Evolutionary conservation across 2,329 filamentous ascomycete genomes (phyloP).

Genomic region (Neophaeococcomyces aloes): DNA sequence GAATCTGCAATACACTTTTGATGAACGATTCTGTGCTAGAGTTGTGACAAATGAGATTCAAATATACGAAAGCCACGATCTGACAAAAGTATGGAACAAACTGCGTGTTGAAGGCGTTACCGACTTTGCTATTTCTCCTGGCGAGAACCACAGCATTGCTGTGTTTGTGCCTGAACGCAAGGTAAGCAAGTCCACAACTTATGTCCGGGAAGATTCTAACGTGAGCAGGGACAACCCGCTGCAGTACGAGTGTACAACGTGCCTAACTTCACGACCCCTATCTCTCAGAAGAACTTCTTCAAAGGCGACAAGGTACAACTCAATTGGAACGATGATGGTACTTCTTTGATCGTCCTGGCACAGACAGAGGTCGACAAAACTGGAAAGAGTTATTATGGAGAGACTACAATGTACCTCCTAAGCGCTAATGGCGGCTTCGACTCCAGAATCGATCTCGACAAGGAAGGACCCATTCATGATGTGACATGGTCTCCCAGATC

Average conservation of each 20-base stretch:
- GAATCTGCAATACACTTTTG: conserved; percentile 93
- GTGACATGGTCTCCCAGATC: conserved; percentile 98
- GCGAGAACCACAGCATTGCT: conserved; percentile 81
- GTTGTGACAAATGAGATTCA: conserved; percentile 95
- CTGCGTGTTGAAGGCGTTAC: conserved; percentile 80
- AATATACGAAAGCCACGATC: conserved; percentile 82
- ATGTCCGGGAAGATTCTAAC: conserved; percentile 4
- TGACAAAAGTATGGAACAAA: conserved; percentile 88
- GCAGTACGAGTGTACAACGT: conserved; percentile 91
- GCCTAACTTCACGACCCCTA: conserved; percentile 67
- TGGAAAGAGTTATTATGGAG: conserved; percentile 98
- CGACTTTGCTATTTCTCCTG: conserved; percentile 82
- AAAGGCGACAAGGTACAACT: conserved; percentile 98
- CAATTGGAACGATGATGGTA: conserved; percentile 93
- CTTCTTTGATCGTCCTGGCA: conserved; percentile 82
- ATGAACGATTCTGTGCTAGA: conserved; percentile 88
- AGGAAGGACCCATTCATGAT: conserved; percentile 95
- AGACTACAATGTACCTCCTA: conserved; percentile 91
- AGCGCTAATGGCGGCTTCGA: conserved; percentile 88
- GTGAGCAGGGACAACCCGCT: conserved; percentile 72
- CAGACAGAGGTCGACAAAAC: conserved; percentile 97
- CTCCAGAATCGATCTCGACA: conserved; percentile 82
- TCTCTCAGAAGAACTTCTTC: conserved; percentile 98
- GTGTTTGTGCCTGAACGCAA: conserved; percentile 94
- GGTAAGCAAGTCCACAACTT: conserved; percentile 41